phyloP scores from a whole-genome alignment of 2,329 filamentous ascomycete genomes.

The Aspergillus neoniger region DNA sequence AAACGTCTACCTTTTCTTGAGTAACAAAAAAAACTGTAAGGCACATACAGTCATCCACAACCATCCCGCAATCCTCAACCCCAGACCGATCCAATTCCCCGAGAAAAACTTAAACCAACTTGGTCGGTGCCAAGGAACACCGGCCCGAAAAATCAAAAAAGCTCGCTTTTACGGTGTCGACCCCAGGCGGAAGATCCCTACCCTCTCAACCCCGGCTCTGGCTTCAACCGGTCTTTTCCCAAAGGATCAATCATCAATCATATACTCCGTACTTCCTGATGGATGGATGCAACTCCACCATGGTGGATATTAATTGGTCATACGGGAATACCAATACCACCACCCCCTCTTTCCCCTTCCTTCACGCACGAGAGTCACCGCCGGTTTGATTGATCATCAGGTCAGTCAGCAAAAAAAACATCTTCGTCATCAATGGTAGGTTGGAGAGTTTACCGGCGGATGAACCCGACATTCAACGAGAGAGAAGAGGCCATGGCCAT shows the following conservation, averaged over 20 bases:
- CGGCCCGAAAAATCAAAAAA: background rate
- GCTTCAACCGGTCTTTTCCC: background rate
- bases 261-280: too few relatives aligned
- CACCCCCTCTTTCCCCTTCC: too few relatives aligned
- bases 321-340: background rate
- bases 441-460: too few relatives aligned
- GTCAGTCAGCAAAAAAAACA: background rate
- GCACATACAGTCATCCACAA: background rate
- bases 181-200: constrained; percentile 1
- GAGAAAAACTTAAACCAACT: background rate
- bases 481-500: too few relatives aligned
- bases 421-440: too few relatives aligned
- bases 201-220: background rate
- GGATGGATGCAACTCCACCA: background rate
- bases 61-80: background rate
- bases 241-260: background rate
- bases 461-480: too few relatives aligned
- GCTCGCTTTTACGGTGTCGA: background rate
- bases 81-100: background rate
- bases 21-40: background rate
- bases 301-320: background rate
- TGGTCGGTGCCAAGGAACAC: background rate
- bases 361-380: background rate
- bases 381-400: background rate
- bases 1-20: too few relatives aligned